These are phyloP conservation scores for Curvularia lunata DNA, from an alignment of 2,329 filamentous ascomycete genomes.

Conservation along the genomic window DNA sequence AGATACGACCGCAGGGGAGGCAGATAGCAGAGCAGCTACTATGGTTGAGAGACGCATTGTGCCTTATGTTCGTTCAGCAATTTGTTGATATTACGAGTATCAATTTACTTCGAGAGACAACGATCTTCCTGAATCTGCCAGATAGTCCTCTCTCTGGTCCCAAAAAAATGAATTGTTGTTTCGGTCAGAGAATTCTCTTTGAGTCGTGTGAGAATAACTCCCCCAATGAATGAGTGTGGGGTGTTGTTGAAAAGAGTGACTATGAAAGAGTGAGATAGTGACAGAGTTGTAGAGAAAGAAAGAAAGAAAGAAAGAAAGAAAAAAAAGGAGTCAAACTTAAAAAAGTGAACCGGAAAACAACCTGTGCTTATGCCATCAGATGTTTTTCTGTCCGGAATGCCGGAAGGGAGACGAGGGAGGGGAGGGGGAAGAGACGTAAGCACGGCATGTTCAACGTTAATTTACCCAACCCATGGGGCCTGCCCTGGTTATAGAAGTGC, in stretches of 20 bases:
- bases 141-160: not conserved
- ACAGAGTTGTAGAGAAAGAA: too few species aligned
- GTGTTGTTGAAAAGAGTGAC: not conserved
- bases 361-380: not conserved
- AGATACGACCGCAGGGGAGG: conserved; percentile 56
- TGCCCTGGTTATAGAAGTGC: not conserved
- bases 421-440: not conserved
- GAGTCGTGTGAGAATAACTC: too few species aligned
- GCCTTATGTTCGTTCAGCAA: not conserved
- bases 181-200: not conserved
- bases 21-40: conserved; percentile 38
- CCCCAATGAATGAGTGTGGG: not conserved
- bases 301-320: not conserved
- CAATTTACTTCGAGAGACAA: not conserved
- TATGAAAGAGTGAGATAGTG: not conserved
- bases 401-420: too few species aligned
- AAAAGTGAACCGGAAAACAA: too few species aligned
- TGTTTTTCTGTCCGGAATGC: not conserved
- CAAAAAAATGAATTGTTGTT: not conserved
- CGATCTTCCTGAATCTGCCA: not conserved
- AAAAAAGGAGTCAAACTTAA: too few species aligned
- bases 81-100: not conserved
- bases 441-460: not conserved
- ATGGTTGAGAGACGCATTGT: conserved; percentile 47
- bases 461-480: not conserved